phyloP scores from a whole-genome alignment of 352 stramenopile genomes.

The Phytopythium ostracodes region DNA sequence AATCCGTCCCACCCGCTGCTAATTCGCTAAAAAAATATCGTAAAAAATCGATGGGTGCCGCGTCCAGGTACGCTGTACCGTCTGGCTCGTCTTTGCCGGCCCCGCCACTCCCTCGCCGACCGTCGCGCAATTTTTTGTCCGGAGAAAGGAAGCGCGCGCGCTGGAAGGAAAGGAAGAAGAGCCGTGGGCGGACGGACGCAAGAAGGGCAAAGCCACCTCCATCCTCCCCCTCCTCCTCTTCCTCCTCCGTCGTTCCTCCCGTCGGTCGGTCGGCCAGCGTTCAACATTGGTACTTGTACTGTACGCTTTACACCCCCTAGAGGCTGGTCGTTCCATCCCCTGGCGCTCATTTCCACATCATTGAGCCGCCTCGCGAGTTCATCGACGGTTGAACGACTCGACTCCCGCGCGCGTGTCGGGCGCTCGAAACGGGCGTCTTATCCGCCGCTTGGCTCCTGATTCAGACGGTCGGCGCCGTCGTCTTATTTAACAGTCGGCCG shows the following conservation, averaged over 20 bases:
- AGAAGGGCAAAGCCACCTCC: background rate
- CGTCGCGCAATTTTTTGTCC: conserved; percentile 5
- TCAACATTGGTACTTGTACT: too few species aligned
- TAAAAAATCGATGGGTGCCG: background rate
- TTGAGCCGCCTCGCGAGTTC: background rate
- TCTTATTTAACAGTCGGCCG: too few species aligned
- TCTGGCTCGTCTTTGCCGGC: background rate
- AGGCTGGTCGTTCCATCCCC: background rate
- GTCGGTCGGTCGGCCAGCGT: too few species aligned
- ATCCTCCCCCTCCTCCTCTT: background rate
- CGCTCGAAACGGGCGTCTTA: too few species aligned
- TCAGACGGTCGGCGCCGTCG: too few species aligned
- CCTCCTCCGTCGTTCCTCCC: background rate
- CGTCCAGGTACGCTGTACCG: background rate
- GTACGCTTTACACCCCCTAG: too few species aligned
- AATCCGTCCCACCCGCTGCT: background rate
- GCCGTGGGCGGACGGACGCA: background rate
- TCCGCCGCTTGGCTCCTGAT: too few species aligned
- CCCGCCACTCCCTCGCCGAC: background rate
- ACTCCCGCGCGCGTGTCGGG: too few species aligned
- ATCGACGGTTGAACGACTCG: too few species aligned
- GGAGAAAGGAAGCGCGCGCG: background rate
- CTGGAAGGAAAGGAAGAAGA: conserved; percentile 6
- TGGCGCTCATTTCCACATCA: conserved; percentile 1
- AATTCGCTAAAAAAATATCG: background rate